Conservation (phyloP, 306 rosid species). For the Pterocarpus santalinus region DNA sequence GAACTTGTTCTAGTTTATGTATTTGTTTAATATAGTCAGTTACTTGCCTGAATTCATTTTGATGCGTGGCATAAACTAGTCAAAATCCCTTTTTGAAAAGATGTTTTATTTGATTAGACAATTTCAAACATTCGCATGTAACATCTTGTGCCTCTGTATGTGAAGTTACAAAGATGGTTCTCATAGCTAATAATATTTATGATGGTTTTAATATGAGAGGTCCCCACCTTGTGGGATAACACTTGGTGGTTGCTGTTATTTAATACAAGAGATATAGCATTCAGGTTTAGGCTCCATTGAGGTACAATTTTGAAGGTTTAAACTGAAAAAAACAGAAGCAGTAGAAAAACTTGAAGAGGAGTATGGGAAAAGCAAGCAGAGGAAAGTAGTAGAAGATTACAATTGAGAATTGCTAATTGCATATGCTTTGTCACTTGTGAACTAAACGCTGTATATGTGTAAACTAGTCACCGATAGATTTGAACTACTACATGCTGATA, state of each 20-base stretch:
- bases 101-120: not conserved
- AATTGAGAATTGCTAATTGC: conserved; percentile 14
- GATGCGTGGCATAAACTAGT: not conserved
- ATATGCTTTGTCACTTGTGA: conserved; percentile 7
- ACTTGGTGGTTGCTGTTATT: not conserved
- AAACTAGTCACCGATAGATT: conserved; percentile 21
- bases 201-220: conserved; percentile 10
- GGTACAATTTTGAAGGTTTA: not conserved
- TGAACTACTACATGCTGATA: conserved; percentile 9
- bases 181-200: not conserved
- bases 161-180: conserved; percentile 20
- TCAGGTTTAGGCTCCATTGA: not conserved
- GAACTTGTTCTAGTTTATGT: conserved; percentile 10
- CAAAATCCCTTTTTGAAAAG: conserved; percentile 9
- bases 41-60: conserved; percentile 8
- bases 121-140: conserved; percentile 2
- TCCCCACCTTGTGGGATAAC: not conserved
- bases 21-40: conserved; percentile 18
- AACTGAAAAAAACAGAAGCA: not conserved
- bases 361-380: not conserved
- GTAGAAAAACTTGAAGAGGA: not conserved
- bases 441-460: conserved; percentile 4
- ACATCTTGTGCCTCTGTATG: not conserved
- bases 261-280: not conserved
- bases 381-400: conserved; percentile 22